Evolutionary conservation across 163 green algal genomes (phyloP).

Genomic region (Picocystis sp.): DNA sequence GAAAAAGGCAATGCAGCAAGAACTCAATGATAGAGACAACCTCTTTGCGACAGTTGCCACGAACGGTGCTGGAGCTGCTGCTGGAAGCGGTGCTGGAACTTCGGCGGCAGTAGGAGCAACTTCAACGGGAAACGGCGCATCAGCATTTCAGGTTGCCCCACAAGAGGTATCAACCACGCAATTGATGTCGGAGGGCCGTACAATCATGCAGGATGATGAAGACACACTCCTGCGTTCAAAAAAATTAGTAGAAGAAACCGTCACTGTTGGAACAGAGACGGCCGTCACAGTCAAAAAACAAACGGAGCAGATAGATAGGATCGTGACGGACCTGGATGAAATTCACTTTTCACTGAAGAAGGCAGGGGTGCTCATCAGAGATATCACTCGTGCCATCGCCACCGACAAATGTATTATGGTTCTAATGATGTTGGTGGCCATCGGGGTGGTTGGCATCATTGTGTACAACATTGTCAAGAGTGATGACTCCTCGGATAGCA

Average conservation of each 20-base stretch:
- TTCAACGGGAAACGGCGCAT: no score
- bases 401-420: constrained; percentile 10
- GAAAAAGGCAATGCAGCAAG: not conserved
- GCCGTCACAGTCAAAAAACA: constrained; percentile 2
- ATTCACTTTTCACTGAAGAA: constrained; percentile 11
- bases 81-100: not conserved
- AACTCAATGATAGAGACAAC: not conserved
- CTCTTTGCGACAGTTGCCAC: not conserved
- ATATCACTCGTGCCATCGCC: constrained; percentile 1
- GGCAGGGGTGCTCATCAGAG: constrained; percentile 1
- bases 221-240: constrained; percentile 1
- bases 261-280: constrained; percentile 1
- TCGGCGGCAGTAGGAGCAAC: not conserved
- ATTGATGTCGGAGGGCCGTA: constrained; percentile 4
- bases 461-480: not conserved
- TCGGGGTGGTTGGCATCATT: constrained; percentile 4
- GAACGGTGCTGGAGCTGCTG: not conserved
- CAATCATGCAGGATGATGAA: constrained; percentile 5
- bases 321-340: constrained; percentile 6
- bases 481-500: no score
- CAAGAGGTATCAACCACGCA: constrained; percentile 1
- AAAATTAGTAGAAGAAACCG: constrained; percentile 6
- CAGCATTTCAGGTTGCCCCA: no score
- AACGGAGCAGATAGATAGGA: not conserved
- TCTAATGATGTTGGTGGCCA: constrained; percentile 4